A percentile compares a stretch with the other conserved stretches of the same genome.
Evolutionary conservation across 768 basidiomycete genomes (phyloP).

Genomic region (Amanita rimosa): DNA sequence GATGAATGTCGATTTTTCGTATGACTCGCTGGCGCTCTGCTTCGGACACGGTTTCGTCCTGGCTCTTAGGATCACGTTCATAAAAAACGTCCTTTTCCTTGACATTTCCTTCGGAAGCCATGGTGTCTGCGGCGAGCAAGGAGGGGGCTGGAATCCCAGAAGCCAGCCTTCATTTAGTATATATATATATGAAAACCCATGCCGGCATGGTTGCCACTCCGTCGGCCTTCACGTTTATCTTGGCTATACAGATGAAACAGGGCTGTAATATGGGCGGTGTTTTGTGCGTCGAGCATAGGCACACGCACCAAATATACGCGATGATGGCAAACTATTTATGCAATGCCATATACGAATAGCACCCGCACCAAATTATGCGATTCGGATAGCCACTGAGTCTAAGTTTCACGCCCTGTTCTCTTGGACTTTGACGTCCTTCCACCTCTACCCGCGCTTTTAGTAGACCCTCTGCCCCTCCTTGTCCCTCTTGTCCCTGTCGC

Average conservation of each 20-base stretch:
- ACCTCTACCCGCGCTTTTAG: not conserved
- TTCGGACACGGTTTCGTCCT: not conserved
- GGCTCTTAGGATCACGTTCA: not conserved
- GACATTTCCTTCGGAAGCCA: not conserved
- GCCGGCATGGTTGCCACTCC: not conserved
- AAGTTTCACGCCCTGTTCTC: not conserved
- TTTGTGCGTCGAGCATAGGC: no score
- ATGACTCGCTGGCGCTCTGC: slow-evolving; percentile 17
- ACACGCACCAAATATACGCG: no score
- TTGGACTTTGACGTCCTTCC: not conserved
- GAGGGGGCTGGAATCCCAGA: not conserved
- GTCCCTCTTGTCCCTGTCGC: not conserved
- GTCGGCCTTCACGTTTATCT: not conserved
- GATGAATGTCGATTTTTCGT: slow-evolving; percentile 32
- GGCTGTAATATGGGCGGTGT: no score
- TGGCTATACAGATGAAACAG: no score
- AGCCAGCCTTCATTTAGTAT: not conserved
- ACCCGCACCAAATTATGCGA: no score
- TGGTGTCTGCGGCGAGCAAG: not conserved
- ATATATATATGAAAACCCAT: not conserved
- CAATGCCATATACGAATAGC: no score
- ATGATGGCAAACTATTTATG: no score
- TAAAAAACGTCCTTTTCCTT: not conserved
- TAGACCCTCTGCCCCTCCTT: slow-evolving; percentile 2
- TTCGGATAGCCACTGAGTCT: no score